A percentile compares a stretch with the other conserved stretches of the same genome.
phyloP scores from a whole-genome alignment of 352 stramenopile genomes.

The Phytophthora aleatoria region DNA sequence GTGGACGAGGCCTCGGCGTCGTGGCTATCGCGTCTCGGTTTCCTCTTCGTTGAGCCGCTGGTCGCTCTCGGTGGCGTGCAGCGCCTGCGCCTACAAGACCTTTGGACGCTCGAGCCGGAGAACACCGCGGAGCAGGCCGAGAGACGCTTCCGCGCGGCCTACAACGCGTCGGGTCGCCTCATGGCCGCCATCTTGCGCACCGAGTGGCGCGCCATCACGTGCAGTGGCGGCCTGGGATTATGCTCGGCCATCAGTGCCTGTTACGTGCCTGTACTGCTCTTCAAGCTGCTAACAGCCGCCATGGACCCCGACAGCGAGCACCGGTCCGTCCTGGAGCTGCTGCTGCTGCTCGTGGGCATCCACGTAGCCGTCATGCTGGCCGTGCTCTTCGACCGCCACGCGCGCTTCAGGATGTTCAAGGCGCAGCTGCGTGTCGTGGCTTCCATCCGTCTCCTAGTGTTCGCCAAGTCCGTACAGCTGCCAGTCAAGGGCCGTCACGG shows the following conservation, averaged over 20 bases:
- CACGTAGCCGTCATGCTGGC: conserved; percentile 33
- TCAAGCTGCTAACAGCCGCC: conserved; percentile 32
- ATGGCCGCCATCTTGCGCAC: conserved; percentile 31
- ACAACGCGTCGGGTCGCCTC: conserved; percentile 22
- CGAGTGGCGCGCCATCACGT: conserved; percentile 34
- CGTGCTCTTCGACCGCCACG: conserved; percentile 40
- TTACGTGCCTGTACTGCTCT: conserved; percentile 38
- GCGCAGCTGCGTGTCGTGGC: conserved; percentile 36
- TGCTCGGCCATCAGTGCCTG: conserved; percentile 21
- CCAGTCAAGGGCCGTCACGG: conserved; percentile 30
- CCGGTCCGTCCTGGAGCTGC: conserved; percentile 17
- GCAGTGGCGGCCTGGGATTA: conserved; percentile 29
- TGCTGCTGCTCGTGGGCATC: conserved; percentile 41
- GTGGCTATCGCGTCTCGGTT: conserved; percentile 38
- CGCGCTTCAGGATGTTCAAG: conserved; percentile 41
- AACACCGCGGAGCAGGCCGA: conserved; percentile 31
- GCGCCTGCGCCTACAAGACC: conserved; percentile 30
- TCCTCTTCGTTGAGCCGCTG: conserved; percentile 42
- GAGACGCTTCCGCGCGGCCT: conserved; percentile 36
- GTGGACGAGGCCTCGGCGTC: conserved; percentile 24
- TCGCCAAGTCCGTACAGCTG: conserved; percentile 42
- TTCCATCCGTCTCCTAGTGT: conserved; percentile 43
- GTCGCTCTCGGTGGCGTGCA: conserved; percentile 29
- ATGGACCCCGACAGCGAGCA: conserved; percentile 20
- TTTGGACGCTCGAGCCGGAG: conserved; percentile 39